These are phyloP conservation scores for Podospora didyma DNA, from an alignment of 495 filamentous ascomycete species.

Conservation along the genomic window DNA sequence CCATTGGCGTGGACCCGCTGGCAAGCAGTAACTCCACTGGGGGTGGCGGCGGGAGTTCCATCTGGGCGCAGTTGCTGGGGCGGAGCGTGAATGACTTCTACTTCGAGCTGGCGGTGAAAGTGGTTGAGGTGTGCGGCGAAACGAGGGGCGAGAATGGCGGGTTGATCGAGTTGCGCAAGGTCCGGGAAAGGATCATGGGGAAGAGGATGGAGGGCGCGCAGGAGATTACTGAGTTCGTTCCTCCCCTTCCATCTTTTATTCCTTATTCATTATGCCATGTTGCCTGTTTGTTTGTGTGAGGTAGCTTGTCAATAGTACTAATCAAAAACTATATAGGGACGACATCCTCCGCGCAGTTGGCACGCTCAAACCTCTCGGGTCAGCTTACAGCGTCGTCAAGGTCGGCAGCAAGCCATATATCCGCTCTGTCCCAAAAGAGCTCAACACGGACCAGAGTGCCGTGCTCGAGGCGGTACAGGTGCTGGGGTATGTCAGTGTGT, in stretches of 20 bases:
- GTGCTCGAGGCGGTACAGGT: slow-evolving; percentile 85
- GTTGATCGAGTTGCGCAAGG: slow-evolving; percentile 78
- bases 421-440: slow-evolving; percentile 89
- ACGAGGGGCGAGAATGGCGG: slow-evolving; percentile 92
- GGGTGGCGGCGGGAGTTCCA: slow-evolving; percentile 50
- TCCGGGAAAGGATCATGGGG: slow-evolving; percentile 65
- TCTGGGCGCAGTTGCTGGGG: slow-evolving; percentile 92
- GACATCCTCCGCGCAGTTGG: slow-evolving; percentile 88
- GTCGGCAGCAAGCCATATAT: slow-evolving; percentile 86
- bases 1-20: slow-evolving; percentile 92
- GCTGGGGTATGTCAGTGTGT: slow-evolving; percentile 81
- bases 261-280: too few relatives aligned
- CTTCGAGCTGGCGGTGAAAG: slow-evolving; percentile 88
- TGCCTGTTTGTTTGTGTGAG: too few relatives aligned
- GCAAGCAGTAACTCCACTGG: slow-evolving; percentile 61
- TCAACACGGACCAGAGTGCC: slow-evolving; percentile 89
- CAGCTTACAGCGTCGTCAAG: slow-evolving; percentile 74
- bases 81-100: slow-evolving; percentile 96
- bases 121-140: slow-evolving; percentile 87
- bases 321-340: too few relatives aligned
- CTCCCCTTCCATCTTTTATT: slow-evolving; percentile 1
- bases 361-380: slow-evolving; percentile 81
- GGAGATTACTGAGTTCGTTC: slow-evolving; percentile 60
- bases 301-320: not conserved
- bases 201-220: slow-evolving; percentile 69